Evolutionary conservation across 169 alveolate genomes (phyloP).

Genomic region (Eimeria tenella): DNA sequence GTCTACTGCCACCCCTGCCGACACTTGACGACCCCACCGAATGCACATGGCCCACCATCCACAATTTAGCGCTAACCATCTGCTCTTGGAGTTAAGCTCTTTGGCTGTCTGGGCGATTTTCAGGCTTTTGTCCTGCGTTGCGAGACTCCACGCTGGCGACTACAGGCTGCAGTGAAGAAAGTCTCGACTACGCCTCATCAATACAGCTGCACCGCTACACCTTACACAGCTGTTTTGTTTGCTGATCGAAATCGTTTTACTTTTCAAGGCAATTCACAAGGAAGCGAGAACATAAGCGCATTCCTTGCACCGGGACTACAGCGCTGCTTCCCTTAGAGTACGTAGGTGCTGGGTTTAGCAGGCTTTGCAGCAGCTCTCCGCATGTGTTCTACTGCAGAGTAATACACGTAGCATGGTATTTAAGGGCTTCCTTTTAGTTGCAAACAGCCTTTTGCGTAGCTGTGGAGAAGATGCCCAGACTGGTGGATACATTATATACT

Average conservation of each 20-base stretch:
- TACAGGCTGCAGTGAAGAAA: not conserved
- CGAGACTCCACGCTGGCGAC: not conserved
- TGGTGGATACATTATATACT: too few relatives aligned
- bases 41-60: conserved; percentile 27
- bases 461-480: too few relatives aligned
- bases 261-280: not conserved
- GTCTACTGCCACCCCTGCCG: conserved; percentile 78
- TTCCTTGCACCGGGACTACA: not conserved
- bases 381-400: not conserved
- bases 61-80: not conserved
- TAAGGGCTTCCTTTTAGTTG: not conserved
- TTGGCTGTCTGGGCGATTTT: conserved; percentile 5
- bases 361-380: not conserved
- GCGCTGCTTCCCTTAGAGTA: not conserved
- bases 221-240: not conserved
- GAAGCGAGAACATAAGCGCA: not conserved
- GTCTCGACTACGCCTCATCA: conserved; percentile 19
- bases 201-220: not conserved
- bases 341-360: not conserved
- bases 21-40: conserved; percentile 68
- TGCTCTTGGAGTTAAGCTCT: not conserved
- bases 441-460: too few relatives aligned
- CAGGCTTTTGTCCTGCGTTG: not conserved
- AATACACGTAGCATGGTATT: not conserved
- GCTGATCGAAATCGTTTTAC: not conserved